These are phyloP conservation scores for Haplosporangium sp. DNA, from an alignment of 371 early-diverging fungal genomes.

Conservation along the genomic window DNA sequence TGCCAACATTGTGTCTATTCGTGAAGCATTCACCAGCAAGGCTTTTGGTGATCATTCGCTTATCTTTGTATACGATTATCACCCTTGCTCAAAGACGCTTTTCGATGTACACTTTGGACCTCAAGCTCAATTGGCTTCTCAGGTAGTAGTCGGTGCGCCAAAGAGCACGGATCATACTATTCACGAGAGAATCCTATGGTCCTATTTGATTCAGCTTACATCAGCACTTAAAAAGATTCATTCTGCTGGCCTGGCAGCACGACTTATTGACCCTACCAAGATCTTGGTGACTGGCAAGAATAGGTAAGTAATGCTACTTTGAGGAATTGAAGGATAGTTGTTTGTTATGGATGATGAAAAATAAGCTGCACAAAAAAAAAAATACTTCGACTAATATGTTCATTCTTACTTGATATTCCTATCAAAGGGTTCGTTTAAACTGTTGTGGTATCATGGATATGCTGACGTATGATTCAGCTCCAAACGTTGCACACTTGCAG, in stretches of 20 bases:
- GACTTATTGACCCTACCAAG: slow-evolving; percentile 83
- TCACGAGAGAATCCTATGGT: slow-evolving; percentile 88
- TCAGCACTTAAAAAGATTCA: slow-evolving; percentile 90
- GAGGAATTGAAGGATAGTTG: no score
- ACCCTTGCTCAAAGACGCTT: slow-evolving; percentile 86
- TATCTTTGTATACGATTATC: slow-evolving; percentile 91
- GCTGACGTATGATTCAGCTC: slow-evolving; percentile 75
- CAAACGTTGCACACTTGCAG: slow-evolving; percentile 71
- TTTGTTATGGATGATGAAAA: not conserved
- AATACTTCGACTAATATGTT: no score
- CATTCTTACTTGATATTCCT: not conserved
- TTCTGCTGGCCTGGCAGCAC: slow-evolving; percentile 79
- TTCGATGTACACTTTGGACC: slow-evolving; percentile 74
- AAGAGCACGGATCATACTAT: slow-evolving; percentile 62
- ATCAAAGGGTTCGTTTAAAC: slow-evolving; percentile 78
- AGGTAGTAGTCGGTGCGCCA: slow-evolving; percentile 57
- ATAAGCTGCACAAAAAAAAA: not conserved
- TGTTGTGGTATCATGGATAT: slow-evolving; percentile 90
- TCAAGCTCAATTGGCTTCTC: slow-evolving; percentile 62
- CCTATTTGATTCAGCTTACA: slow-evolving; percentile 86
- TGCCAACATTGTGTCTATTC: slow-evolving; percentile 86
- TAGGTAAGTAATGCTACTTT: slow-evolving; percentile 59
- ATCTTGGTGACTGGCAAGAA: slow-evolving; percentile 87
- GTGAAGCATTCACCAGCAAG: slow-evolving; percentile 95
- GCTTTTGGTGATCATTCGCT: slow-evolving; percentile 95